Evolutionary conservation across 2,329 filamentous ascomycete species (phyloP), one percentile per base, ranked within the genome.

Genomic region (Trichoderma atroviride): DNA sequence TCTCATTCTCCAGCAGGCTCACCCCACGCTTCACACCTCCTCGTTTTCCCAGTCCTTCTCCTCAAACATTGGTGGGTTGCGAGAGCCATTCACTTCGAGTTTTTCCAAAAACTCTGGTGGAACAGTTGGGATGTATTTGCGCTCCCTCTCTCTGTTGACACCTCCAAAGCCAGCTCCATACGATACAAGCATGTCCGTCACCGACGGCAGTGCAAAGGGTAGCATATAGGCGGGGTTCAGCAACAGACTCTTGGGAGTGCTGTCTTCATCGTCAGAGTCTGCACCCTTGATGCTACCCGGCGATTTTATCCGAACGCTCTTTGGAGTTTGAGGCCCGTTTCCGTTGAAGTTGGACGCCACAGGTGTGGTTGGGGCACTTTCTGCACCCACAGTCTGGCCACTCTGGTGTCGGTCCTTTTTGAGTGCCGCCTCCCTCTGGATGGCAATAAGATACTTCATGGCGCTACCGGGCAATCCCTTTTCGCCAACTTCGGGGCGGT

Each of bases 111-210:
- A 97, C 81, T 99, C 96, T 0, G 94, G 91, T 22, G 96, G 95
- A 65, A 99, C 92, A 0, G 93, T 97, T 2, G 96, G 96, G 57
- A 97, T 96, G 79, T 99, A 99, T 81, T 97, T 97, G 73, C 93
- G 87, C 79, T 96, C 96, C 69, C 94, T 87, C 80, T 98, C 96
- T 71, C 92, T 87, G 81, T 99, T 97, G 58, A 96, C 84, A 0
- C 96, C 96, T 5, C 96, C 96, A 76, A 98, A 96, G 0, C 96
- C 96, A 14, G 96, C 94, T 0, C 96, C 96, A 76, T 96, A 99
- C 73, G 91, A 95, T 59, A 99, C 89, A 59, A 98, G 86, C 96
- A 99, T 99, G 79, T 99, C 96, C 31, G 94, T 98, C 69, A 93
- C 96, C 1, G 95, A 97, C 1, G 96, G 96, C 33, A 99, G 84